phyloP scores from a whole-genome alignment of 768 basidiomycete genomes.

The Boletus rubropictus region DNA sequence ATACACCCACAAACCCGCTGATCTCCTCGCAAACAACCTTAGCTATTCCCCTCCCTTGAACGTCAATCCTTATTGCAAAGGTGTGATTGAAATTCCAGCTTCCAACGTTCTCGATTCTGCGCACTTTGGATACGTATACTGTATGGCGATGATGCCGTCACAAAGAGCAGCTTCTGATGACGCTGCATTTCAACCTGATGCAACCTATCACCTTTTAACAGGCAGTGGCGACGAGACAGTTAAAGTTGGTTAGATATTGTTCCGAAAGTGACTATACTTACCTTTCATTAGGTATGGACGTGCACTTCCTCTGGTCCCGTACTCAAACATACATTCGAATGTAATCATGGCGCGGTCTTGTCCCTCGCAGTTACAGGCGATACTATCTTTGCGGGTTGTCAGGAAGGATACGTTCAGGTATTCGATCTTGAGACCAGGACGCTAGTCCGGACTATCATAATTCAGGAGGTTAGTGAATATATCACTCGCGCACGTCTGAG shows the following conservation, averaged over 20 bases:
- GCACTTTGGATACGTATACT: conserved; percentile 93
- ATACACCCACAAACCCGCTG: conserved; percentile 60
- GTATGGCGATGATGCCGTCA: conserved; percentile 52
- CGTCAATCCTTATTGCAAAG: conserved; percentile 21
- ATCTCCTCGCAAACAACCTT: conserved; percentile 59
- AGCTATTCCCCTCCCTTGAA: conserved; percentile 30
- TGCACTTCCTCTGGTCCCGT: conserved; percentile 43
- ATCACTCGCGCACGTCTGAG: background rate
- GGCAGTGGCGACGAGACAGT: conserved; percentile 90
- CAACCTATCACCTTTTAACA: conserved; percentile 56
- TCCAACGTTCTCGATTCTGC: conserved; percentile 79
- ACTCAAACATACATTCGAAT: conserved; percentile 62
- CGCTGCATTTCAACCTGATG: conserved; percentile 16
- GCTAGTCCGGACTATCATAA: conserved; percentile 78
- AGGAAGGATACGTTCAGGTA: conserved; percentile 89
- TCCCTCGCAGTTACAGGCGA: conserved; percentile 69
- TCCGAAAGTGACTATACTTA: background rate
- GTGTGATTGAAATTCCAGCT: conserved; percentile 49
- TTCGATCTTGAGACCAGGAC: conserved; percentile 89
- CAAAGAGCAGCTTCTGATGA: conserved; percentile 36
- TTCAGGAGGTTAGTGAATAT: conserved; percentile 56
- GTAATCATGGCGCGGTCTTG: conserved; percentile 75
- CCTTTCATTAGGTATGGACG: conserved; percentile 54
- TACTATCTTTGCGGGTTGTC: conserved; percentile 87
- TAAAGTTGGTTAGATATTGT: conserved; percentile 48